phyloP scores from a whole-genome alignment of 1,284 basidiomycete species.

The Microbotryum saponariae region DNA sequence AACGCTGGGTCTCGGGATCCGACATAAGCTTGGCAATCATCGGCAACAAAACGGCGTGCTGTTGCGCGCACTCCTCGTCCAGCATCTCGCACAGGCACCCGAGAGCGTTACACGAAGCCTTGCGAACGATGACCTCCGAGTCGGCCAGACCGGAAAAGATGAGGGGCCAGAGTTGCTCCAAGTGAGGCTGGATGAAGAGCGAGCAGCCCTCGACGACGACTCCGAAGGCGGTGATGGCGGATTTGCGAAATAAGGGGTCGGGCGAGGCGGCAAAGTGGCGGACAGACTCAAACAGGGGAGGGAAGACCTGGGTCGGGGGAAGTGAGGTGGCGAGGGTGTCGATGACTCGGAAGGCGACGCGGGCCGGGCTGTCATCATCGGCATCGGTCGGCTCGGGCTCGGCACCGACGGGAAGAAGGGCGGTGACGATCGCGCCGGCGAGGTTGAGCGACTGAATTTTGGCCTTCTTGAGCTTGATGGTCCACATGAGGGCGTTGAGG shows the following conservation, averaged over 20 bases:
- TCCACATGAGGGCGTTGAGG: slow-evolving; percentile 89
- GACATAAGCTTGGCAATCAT: slow-evolving; percentile 84
- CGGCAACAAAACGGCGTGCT: slow-evolving; percentile 82
- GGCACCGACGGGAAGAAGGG: slow-evolving; percentile 86
- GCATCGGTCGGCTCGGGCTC: slow-evolving; percentile 81
- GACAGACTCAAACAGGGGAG: slow-evolving; percentile 68
- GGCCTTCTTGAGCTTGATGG: slow-evolving; percentile 68
- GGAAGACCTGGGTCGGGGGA: slow-evolving; percentile 95
- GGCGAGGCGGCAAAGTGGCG: slow-evolving; percentile 71
- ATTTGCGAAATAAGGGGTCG: slow-evolving; percentile 71
- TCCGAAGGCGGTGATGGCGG: slow-evolving; percentile 92
- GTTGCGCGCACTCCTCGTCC: slow-evolving; percentile 81
- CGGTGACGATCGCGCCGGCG: slow-evolving; percentile 78
- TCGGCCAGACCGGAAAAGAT: slow-evolving; percentile 86
- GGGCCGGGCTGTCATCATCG: slow-evolving; percentile 55
- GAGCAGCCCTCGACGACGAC: slow-evolving; percentile 96
- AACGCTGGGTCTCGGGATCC: slow-evolving; percentile 76
- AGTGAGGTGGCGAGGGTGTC: slow-evolving; percentile 89
- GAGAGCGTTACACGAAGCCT: slow-evolving; percentile 88
- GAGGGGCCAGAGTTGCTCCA: slow-evolving; percentile 87
- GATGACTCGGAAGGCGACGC: slow-evolving; percentile 86
- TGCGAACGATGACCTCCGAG: slow-evolving; percentile 74
- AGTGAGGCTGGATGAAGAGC: slow-evolving; percentile 92
- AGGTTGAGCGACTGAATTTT: slow-evolving; percentile 84
- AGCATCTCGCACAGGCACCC: slow-evolving; percentile 98